These are phyloP conservation scores for Tulasnella sp. DNA, from an alignment of 768 basidiomycete species.

Conservation along the genomic window DNA sequence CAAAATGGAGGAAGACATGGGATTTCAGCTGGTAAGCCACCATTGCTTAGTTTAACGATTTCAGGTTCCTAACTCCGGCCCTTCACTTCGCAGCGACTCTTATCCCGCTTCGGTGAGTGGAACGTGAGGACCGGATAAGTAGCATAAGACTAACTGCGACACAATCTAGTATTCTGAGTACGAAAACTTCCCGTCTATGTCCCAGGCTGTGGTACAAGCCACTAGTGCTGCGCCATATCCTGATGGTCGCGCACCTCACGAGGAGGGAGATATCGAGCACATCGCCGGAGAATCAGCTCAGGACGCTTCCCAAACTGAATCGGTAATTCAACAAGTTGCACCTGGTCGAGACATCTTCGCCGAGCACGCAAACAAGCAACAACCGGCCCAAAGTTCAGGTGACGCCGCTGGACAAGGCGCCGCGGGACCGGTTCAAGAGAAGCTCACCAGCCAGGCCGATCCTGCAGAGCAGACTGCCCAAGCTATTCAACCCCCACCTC, in stretches of 20 bases:
- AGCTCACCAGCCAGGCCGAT: not conserved
- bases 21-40: slow-evolving; percentile 79
- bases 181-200: slow-evolving; percentile 6
- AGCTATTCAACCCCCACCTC: slow-evolving; percentile 22
- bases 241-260: slow-evolving; percentile 2
- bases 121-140: not conserved
- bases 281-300: slow-evolving; percentile 31
- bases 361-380: slow-evolving; percentile 18
- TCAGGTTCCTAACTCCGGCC: slow-evolving; percentile 6
- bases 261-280: slow-evolving; percentile 45
- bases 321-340: slow-evolving; percentile 51
- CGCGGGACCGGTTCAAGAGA: not conserved
- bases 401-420: not conserved
- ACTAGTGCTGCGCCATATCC: not conserved
- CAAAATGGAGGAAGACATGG: slow-evolving; percentile 91
- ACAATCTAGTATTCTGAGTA: slow-evolving; percentile 43
- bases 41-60: not conserved
- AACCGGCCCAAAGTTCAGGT: not conserved
- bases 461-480: slow-evolving; percentile 26
- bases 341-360: slow-evolving; percentile 74
- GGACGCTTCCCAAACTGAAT: slow-evolving; percentile 36
- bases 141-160: not conserved
- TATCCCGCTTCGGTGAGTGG: slow-evolving; percentile 60
- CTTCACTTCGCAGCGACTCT: slow-evolving; percentile 48
- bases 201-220: not conserved